Percentiles rank a stretch among this genome's conserved stretches.
These are phyloP conservation scores for Wickerhamomyces tratensis DNA, from an alignment of 805 yeast genomes.

Conservation along the genomic window DNA sequence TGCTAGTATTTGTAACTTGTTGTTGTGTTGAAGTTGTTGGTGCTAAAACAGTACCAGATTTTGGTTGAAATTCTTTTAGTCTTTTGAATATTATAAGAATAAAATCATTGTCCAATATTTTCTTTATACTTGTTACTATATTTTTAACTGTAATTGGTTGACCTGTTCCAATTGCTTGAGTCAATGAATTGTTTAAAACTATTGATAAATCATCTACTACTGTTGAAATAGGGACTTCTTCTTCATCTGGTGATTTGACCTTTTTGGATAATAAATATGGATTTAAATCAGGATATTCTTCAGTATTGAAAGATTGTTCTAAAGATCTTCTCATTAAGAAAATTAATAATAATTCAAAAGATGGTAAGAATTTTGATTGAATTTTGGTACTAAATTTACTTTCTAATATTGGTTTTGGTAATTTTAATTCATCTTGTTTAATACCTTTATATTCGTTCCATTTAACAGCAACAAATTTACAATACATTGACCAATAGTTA, in stretches of 20 bases:
- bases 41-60: constrained; percentile 21
- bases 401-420: constrained; percentile 43
- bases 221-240: constrained; percentile 65
- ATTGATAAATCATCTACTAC: constrained; percentile 79
- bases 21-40: constrained; percentile 9
- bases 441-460: constrained; percentile 41
- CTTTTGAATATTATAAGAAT: constrained; percentile 43
- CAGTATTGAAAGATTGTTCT: constrained; percentile 72
- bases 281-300: constrained; percentile 58
- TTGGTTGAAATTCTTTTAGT: constrained; percentile 34
- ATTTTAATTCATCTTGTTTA: constrained; percentile 18
- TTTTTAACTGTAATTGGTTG: constrained; percentile 43
- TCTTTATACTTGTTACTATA: constrained; percentile 44
- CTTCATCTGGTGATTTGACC: constrained; percentile 25
- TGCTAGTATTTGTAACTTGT: constrained; percentile 4
- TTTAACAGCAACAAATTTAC: constrained; percentile 59
- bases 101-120: constrained; percentile 56
- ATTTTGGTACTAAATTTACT: constrained; percentile 52
- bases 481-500: constrained; percentile 78
- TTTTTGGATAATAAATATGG: constrained; percentile 18
- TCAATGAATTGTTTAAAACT: constrained; percentile 57
- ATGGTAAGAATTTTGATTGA: constrained; percentile 39
- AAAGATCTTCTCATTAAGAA: constrained; percentile 71
- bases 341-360: constrained; percentile 52
- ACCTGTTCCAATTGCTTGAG: constrained; percentile 65